Evolutionary conservation across 2,329 filamentous ascomycete species (phyloP), one percentile per base, ranked within the genome.

Genomic region (Shiraia sp.): DNA sequence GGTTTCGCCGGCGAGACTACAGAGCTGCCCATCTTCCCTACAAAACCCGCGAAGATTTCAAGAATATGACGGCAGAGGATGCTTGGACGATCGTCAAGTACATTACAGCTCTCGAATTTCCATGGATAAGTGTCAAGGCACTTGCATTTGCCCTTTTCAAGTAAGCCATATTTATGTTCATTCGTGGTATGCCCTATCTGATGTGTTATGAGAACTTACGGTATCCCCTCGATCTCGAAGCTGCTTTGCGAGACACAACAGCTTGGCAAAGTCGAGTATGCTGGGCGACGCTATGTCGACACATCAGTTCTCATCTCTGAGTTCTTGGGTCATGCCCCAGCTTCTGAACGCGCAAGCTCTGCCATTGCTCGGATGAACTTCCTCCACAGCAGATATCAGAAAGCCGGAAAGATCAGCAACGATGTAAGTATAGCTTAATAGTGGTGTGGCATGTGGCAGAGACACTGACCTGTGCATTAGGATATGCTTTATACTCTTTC

Each of bases 401-500:
- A 75, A 33, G 70, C 77, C 0, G 79, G 80, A 27, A 79, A 79
- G 53, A 87, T 87, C 49, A 72, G 72, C 4, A 78, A 86, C 32
- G 72, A 77, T 10, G 19, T 22, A 22, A 22, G 19, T 22, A 22
- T 22, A 22, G 8, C 19, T 22, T 5, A 22, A 22, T n/a, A n/a
- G n/a, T n/a, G n/a, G n/a, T n/a, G n/a, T n/a, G n/a, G n/a, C n/a
- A 22, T 22, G 19, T 22, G 8, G 8, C 19, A 22, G 19, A 8
- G 19, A 8, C 19, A 22, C 19, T 22, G 19, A 22, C 8, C 4
- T 22, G 19, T 22, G 19, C 19, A 8, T 8, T 8, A 22, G 19
- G 84, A 87, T 49, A 76, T 86, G 72, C 72, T 87, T 1, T 86
- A 85, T 63, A 87, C 83, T 0, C 72, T 87, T 0, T 72, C 75